Evolutionary conservation across 805 yeast genomes (phyloP).

Genomic region (Ogataea methylovora): DNA sequence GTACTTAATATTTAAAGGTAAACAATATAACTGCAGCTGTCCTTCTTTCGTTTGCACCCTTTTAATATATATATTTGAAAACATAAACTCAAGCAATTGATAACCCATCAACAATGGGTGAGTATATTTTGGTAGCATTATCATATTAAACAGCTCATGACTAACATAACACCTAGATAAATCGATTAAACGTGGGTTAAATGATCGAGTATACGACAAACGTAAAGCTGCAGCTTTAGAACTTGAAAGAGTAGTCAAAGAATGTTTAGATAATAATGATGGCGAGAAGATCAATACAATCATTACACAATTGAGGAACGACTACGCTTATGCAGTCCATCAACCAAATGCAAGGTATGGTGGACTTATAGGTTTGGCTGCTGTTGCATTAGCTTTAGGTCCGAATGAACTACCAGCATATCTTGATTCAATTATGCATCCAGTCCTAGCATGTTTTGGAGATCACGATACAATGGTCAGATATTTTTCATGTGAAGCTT

Average conservation of each 20-base stretch:
- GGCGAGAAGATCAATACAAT: constrained; percentile 50
- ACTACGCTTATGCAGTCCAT: constrained; percentile 76
- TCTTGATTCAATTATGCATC: constrained; percentile 80
- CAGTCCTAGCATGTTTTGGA: constrained; percentile 91
- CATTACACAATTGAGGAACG: constrained; percentile 69
- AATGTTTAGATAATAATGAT: constrained; percentile 54
- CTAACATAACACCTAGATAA: too few species aligned
- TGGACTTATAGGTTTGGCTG: constrained; percentile 91
- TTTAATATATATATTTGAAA: too few species aligned
- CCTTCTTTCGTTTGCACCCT: too few species aligned
- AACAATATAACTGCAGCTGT: too few species aligned
- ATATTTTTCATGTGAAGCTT: constrained; percentile 92
- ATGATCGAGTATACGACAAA: constrained; percentile 70
- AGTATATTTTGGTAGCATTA: too few species aligned
- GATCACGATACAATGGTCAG: constrained; percentile 97
- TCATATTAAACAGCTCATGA: too few species aligned
- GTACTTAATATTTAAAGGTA: too few species aligned
- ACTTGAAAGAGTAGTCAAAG: constrained; percentile 69
- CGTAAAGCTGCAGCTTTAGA: constrained; percentile 73
- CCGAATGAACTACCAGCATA: constrained; percentile 74
- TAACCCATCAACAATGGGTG: too few species aligned
- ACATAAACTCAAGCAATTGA: too few species aligned
- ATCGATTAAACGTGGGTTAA: constrained; percentile 57
- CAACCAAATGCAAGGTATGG: constrained; percentile 90
- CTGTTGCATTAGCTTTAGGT: constrained; percentile 91